phyloP scores from a whole-genome alignment of 2,329 filamentous ascomycete genomes.

The Colletotrichum camelliae region DNA sequence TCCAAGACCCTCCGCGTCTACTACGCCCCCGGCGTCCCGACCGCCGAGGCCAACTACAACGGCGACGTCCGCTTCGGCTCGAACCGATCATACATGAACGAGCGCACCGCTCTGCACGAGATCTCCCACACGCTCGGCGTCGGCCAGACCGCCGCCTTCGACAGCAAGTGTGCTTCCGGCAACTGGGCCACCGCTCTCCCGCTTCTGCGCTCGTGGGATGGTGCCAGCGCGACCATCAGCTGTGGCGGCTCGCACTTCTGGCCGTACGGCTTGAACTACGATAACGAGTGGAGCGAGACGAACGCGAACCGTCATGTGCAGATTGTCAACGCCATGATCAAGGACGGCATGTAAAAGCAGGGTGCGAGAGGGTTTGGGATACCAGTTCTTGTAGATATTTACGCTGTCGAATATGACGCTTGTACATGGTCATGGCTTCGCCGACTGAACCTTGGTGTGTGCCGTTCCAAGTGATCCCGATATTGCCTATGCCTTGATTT shows the following conservation, averaged over 20 bases:
- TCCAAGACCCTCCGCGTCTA: conserved; percentile 45
- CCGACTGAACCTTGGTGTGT: not conserved
- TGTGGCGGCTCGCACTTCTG: conserved; percentile 46
- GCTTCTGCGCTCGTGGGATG: conserved; percentile 47
- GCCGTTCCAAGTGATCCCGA: not conserved
- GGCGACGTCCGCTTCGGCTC: conserved; percentile 52
- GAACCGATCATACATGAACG: conserved; percentile 51
- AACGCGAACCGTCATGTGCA: conserved; percentile 48
- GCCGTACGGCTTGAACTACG: conserved; percentile 48
- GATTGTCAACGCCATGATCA: conserved; percentile 50
- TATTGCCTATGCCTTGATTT: not conserved
- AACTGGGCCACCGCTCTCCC: conserved; percentile 46
- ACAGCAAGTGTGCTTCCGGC: conserved; percentile 40
- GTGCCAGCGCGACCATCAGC: conserved; percentile 37
- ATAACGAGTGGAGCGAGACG: conserved; percentile 49
- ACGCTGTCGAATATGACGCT: not conserved
- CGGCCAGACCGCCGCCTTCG: conserved; percentile 48
- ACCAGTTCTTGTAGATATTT: not conserved
- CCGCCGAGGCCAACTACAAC: conserved; percentile 53
- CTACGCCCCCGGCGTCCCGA: conserved; percentile 48
- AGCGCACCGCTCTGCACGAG: conserved; percentile 54
- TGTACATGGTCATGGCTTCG: not conserved
- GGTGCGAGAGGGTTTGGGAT: not conserved
- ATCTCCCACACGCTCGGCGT: conserved; percentile 52
- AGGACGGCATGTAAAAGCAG: conserved; percentile 38